These are phyloP conservation scores for Aspergillus pseudoterreus DNA, from an alignment of 2,329 filamentous ascomycete genomes.

Conservation along the genomic window DNA sequence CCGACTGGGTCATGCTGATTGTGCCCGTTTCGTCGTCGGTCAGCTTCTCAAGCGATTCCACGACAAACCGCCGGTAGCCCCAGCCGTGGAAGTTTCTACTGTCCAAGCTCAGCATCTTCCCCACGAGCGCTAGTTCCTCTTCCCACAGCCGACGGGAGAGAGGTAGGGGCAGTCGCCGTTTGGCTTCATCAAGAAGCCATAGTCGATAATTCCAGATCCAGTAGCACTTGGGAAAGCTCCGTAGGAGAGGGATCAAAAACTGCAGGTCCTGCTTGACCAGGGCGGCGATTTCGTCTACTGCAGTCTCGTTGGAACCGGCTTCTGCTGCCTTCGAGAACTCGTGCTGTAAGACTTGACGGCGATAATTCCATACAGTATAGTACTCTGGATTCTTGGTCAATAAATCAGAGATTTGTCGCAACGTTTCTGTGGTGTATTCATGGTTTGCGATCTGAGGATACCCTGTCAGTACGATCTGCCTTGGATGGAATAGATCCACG, in stretches of 20 bases:
- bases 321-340: conserved; percentile 45
- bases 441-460: conserved; percentile 33
- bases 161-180: conserved; percentile 55
- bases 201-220: conserved; percentile 98
- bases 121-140: conserved; percentile 74
- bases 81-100: conserved; percentile 94
- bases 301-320: conserved; percentile 27
- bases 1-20: conserved; percentile 67
- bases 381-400: conserved; percentile 46
- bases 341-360: conserved; percentile 67
- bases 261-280: conserved; percentile 69
- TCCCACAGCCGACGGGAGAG: conserved; percentile 70
- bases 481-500: background rate
- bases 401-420: conserved; percentile 43
- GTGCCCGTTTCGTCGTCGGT: conserved; percentile 38
- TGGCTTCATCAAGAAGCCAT: conserved; percentile 76
- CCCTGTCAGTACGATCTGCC: background rate
- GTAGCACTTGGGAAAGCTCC: conserved; percentile 92
- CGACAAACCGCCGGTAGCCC: conserved; percentile 80
- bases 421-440: conserved; percentile 40
- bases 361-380: conserved; percentile 48
- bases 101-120: conserved; percentile 84
- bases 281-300: conserved; percentile 44
- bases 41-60: conserved; percentile 67
- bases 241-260: conserved; percentile 79